These are phyloP conservation scores for Lentinula novae-zelandiae DNA, from an alignment of 1,284 basidiomycete species.

Conservation along the genomic window DNA sequence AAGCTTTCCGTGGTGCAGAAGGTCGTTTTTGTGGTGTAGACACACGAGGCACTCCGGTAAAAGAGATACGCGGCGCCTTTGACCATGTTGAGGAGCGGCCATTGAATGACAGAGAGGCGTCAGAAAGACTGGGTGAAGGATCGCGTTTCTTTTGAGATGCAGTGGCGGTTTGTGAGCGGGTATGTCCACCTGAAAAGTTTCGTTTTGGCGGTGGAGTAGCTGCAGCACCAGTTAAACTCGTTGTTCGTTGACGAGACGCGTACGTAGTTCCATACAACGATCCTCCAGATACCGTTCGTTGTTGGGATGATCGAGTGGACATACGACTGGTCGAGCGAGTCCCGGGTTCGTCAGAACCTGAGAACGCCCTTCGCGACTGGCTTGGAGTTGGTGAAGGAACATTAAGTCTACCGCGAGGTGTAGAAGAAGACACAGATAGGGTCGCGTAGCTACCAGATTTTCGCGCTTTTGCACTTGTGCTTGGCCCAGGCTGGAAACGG, in stretches of 20 bases:
- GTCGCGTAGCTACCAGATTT: slow-evolving; percentile 48
- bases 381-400: slow-evolving; percentile 34
- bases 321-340: slow-evolving; percentile 31
- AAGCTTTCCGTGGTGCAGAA: slow-evolving; percentile 53
- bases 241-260: slow-evolving; percentile 75
- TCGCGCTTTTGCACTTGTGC: slow-evolving; percentile 15
- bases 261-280: slow-evolving; percentile 63
- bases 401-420: slow-evolving; percentile 38
- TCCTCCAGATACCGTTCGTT: slow-evolving; percentile 51
- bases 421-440: slow-evolving; percentile 34
- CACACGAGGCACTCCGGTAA: slow-evolving; percentile 37
- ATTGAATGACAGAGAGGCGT: slow-evolving; percentile 41
- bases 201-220: slow-evolving; percentile 28
- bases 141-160: slow-evolving; percentile 35
- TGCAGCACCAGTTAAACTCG: slow-evolving; percentile 42
- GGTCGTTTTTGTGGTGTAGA: slow-evolving; percentile 43
- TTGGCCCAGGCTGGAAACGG: neutral
- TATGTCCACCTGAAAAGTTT: slow-evolving; percentile 19
- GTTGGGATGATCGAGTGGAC: slow-evolving; percentile 40
- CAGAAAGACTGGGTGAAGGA: slow-evolving; percentile 59
- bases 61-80: slow-evolving; percentile 59
- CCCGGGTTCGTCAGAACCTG: slow-evolving; percentile 34
- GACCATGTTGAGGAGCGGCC: slow-evolving; percentile 60
- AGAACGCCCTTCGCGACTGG: slow-evolving; percentile 43
- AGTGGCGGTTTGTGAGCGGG: slow-evolving; percentile 29